Conservation (phyloP, 2,329 filamentous ascomycete genomes). For the Tolypocladium album region DNA sequence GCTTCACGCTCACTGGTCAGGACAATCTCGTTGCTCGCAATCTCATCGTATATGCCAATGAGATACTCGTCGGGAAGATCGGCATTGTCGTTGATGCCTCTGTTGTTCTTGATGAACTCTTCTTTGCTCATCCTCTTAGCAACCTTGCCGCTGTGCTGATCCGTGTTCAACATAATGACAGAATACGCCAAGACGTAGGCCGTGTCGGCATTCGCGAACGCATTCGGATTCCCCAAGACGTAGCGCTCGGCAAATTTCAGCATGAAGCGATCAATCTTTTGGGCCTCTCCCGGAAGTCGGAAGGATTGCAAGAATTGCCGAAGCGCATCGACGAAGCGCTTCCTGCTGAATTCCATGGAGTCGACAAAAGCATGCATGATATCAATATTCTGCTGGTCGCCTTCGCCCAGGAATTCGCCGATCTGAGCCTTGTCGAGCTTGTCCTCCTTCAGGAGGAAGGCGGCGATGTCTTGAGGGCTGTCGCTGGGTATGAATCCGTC, state of each 20-base stretch:
- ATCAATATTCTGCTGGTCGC: constrained; percentile 84
- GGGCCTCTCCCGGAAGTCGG: constrained; percentile 86
- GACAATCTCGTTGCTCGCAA: constrained; percentile 83
- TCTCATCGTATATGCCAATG: constrained; percentile 82
- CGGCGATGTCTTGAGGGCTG: constrained; percentile 69
- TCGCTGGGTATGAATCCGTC: constrained; percentile 82
- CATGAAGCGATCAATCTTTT: constrained; percentile 99
- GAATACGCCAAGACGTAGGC: constrained; percentile 95
- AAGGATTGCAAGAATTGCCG: constrained; percentile 91
- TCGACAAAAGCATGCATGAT: constrained; percentile 99
- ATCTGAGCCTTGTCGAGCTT: constrained; percentile 84
- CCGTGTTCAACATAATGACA: constrained; percentile 92
- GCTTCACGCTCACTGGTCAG: constrained; percentile 84
- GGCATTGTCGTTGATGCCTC: constrained; percentile 93
- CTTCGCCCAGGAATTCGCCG: constrained; percentile 90
- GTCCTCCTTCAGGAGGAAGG: constrained; percentile 72
- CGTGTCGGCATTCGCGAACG: constrained; percentile 95
- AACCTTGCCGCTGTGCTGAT: constrained; percentile 85
- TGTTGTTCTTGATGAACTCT: constrained; percentile 98
- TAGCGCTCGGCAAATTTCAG: constrained; percentile 97
- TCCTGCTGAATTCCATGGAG: constrained; percentile 83
- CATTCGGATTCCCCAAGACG: constrained; percentile 87
- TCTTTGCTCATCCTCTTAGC: constrained; percentile 82
- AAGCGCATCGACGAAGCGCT: constrained; percentile 84
- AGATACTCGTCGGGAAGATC: constrained; percentile 92